Base-by-base conservation (phyloP, 305 asterid species). In the Nicotiana rustica region DNA sequence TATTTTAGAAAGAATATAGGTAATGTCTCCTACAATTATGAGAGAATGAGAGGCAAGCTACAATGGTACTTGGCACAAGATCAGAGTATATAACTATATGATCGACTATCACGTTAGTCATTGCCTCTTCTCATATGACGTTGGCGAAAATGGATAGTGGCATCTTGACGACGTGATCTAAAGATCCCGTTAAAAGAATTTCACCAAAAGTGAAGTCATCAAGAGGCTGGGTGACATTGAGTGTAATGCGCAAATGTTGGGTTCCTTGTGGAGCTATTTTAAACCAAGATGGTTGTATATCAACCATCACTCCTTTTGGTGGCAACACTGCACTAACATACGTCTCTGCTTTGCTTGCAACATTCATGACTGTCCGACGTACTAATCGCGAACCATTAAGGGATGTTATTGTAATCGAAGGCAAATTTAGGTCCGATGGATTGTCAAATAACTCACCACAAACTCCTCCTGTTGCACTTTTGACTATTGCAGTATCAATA, bases 171-270 rank as follows among this genome's bases (percentile, higher is more conserved):
- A 94, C 89, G 84, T 96, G 98, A 85, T 93, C 85, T 83, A 90
- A 85, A 80, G 93, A 89, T 76, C 98, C 98, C 1, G 93, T 91
- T 25, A 94, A 86, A 61, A 93, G 89, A 82, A 94, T 85, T 84
- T 93, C 97, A n/a, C 99, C 99, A 41, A 96, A 94, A 87, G 94
- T 90, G 82, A 87, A 96, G 87, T 92, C 94, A 18, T 91, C 87
- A 4, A 82, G 91, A 62, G 78, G 90, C 82, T 86, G 85, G 2
- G 85, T 88, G 10, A 90, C 98, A 52, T 68, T 83, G 75, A 93
- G 88, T 77, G 64, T 88, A 56, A 96, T 89, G 41, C 83, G 93
- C 88, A 94, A 64, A 78, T 85, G 89, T 86, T 90, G 95, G 1
- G 85, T 85, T 78, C 88, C 93, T 76, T 86, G 89, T 2, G 98